Percentiles rank a stretch among this genome's conserved stretches.
phyloP scores from a whole-genome alignment of 2,329 filamentous ascomycete species.

The Chalara sp. region DNA sequence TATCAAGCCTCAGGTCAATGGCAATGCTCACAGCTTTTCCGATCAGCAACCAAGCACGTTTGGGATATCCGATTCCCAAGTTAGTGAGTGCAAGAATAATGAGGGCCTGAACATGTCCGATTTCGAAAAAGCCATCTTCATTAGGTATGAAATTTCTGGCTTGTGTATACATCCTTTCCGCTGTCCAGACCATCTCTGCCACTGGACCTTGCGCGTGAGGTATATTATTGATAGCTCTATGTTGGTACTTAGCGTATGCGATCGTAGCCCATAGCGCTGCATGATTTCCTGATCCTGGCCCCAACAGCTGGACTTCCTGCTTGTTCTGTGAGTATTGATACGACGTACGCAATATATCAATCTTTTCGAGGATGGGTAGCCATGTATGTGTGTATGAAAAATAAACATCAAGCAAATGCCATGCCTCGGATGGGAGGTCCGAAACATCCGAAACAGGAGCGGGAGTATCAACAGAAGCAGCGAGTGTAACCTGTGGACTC shows the following conservation, averaged over 20 bases:
- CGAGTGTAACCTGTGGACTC: slow-evolving; percentile 10
- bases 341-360: slow-evolving; percentile 30
- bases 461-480: slow-evolving; percentile 4
- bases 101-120: slow-evolving; percentile 48
- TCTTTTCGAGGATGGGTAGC: slow-evolving; percentile 67
- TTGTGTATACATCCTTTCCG: slow-evolving; percentile 41
- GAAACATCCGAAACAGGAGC: slow-evolving; percentile 8
- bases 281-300: slow-evolving; percentile 33
- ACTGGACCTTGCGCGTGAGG: slow-evolving; percentile 17
- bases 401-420: slow-evolving; percentile 59
- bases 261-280: slow-evolving; percentile 55
- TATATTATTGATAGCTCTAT: slow-evolving; percentile 23
- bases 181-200: slow-evolving; percentile 17
- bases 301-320: slow-evolving; percentile 1
- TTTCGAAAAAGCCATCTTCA: slow-evolving; percentile 40
- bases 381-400: slow-evolving; percentile 71
- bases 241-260: slow-evolving; percentile 49
- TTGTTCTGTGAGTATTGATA: slow-evolving; percentile 24
- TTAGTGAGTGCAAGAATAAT: slow-evolving; percentile 56
- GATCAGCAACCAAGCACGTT: slow-evolving; percentile 56
- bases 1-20: slow-evolving; percentile 35
- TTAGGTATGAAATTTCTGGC: slow-evolving; percentile 42
- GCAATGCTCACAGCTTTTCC: slow-evolving; percentile 55
- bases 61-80: slow-evolving; percentile 49
- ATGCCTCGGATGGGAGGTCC: slow-evolving; percentile 25